A percentile compares a stretch with the other conserved stretches of the same genome.
phyloP scores from a whole-genome alignment of 768 basidiomycete genomes.

The Naganishia kalamii region DNA sequence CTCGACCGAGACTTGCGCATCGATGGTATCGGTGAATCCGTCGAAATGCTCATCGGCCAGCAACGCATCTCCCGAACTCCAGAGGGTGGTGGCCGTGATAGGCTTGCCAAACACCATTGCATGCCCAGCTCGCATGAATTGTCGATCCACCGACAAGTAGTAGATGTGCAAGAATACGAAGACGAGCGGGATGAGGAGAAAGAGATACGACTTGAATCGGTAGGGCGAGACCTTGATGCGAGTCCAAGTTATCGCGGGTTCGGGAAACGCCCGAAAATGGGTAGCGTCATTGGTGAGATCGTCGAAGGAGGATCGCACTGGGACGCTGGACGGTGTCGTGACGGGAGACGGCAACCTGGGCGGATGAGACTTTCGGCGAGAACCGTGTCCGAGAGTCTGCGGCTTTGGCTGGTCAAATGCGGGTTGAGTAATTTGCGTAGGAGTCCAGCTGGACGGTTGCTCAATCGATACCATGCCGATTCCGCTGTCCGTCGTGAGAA shows the following conservation, averaged over 20 bases:
- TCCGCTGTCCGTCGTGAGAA: not conserved
- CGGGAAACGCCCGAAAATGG: slow-evolving; percentile 5
- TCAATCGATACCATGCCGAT: not conserved
- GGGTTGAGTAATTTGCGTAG: not conserved
- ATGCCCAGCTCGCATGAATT: slow-evolving; percentile 9
- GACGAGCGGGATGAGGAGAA: slow-evolving; percentile 11
- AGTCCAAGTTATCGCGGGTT: not conserved
- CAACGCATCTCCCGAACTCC: slow-evolving; percentile 5
- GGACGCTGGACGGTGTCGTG: not conserved
- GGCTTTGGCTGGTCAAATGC: too few relatives aligned
- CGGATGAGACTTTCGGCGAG: not conserved
- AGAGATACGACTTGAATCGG: slow-evolving; percentile 6
- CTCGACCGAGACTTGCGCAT: not conserved
- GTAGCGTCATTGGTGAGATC: not conserved
- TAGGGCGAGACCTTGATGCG: not conserved
- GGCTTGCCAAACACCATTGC: slow-evolving; percentile 12
- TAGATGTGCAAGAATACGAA: slow-evolving; percentile 9
- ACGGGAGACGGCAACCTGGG: not conserved
- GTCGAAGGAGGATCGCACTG: not conserved
- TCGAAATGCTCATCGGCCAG: slow-evolving; percentile 9
- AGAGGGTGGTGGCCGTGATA: not conserved
- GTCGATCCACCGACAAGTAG: not conserved
- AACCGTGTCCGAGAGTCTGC: not conserved
- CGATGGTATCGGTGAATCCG: not conserved
- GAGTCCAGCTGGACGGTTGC: not conserved